A percentile compares a stretch with the other conserved stretches of the same genome.
Evolutionary conservation across 2,329 filamentous ascomycete genomes (phyloP).

Genomic region (Trichoderma asperellum): DNA sequence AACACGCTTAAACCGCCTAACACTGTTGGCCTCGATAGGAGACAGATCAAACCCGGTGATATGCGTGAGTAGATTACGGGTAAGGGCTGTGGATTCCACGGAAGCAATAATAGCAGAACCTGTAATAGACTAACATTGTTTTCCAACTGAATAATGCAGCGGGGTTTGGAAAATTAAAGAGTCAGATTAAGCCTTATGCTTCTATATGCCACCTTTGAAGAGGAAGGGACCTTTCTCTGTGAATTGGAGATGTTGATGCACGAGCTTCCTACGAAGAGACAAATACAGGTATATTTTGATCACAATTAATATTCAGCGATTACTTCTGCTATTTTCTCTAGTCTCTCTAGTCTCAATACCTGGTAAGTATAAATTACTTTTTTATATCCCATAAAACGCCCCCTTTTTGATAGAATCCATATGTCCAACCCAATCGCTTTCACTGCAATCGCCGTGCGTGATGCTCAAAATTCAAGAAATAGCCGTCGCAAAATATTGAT

Average conservation of each 20-base stretch:
- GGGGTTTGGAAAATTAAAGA: background rate
- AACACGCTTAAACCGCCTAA: background rate
- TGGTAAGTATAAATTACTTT: background rate
- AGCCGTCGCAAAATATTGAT: background rate
- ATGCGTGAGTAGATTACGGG: background rate
- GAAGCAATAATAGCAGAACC: background rate
- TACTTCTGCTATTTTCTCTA: too few species aligned
- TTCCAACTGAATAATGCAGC: background rate
- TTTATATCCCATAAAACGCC: background rate
- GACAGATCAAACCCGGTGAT: background rate
- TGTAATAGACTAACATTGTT: background rate
- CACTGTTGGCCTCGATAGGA: background rate
- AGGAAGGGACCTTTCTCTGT: background rate
- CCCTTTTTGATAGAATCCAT: background rate
- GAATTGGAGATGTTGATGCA: background rate
- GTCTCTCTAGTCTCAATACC: too few species aligned
- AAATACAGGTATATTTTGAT: background rate
- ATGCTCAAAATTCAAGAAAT: background rate
- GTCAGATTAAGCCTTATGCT: background rate
- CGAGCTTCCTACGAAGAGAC: background rate
- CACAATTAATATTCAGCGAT: background rate
- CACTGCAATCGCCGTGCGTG: background rate
- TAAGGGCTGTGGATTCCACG: background rate
- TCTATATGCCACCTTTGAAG: background rate
- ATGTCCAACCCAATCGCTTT: background rate